Evolutionary conservation across 73 alveolate genomes (phyloP).

Genomic region (Paramecium bursaria): DNA sequence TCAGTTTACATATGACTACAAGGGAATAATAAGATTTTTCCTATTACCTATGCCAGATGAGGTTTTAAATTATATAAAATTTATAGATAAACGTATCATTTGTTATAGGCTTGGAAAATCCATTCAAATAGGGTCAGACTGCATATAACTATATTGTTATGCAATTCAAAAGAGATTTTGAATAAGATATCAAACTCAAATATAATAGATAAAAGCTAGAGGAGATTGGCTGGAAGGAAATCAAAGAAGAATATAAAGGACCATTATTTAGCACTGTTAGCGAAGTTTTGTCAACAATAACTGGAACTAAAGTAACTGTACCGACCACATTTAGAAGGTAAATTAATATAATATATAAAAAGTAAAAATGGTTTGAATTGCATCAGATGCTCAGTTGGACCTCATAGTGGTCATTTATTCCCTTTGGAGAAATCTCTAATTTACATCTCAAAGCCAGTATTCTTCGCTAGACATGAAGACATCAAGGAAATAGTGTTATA

Average conservation of each 20-base stretch:
- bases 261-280: constrained; percentile 17
- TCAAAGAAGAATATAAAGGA: constrained; percentile 25
- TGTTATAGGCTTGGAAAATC: constrained; percentile 30
- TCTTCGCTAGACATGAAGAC: not conserved
- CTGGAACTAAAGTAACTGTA: constrained; percentile 30
- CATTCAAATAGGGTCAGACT: constrained; percentile 33
- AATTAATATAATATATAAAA: constrained; percentile 1
- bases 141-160: constrained; percentile 13
- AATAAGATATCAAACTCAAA: not conserved
- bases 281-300: constrained; percentile 30
- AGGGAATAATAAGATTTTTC: constrained; percentile 35
- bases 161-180: constrained; percentile 7
- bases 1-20: constrained; percentile 16
- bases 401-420: constrained; percentile 38
- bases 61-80: too few relatives aligned
- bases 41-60: constrained; percentile 53
- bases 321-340: too few relatives aligned
- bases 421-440: constrained; percentile 48
- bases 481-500: constrained; percentile 15
- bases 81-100: constrained; percentile 17
- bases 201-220: constrained; percentile 9
- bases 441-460: constrained; percentile 3
- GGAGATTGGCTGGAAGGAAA: constrained; percentile 47
- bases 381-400: constrained; percentile 31
- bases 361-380: constrained; percentile 18